Conservation (phyloP, 2,329 filamentous ascomycete species). For the Reticulascus tulasneorum region DNA sequence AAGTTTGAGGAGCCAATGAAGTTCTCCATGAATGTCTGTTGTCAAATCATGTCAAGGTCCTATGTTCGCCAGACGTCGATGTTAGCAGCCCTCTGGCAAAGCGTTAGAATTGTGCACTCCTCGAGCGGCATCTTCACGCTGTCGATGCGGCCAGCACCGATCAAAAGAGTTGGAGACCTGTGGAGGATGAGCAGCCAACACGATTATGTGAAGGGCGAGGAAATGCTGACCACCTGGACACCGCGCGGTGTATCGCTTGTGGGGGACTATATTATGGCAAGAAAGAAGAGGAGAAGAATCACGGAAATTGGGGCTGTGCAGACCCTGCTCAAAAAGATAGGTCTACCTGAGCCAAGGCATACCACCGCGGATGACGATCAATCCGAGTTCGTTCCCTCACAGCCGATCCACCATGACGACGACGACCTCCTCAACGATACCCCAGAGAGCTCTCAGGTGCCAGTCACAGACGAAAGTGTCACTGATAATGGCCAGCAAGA, state of each 20-base stretch:
- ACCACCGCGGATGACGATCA: conserved; percentile 28
- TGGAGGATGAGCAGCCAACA: conserved; percentile 96
- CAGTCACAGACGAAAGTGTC: conserved; percentile 26
- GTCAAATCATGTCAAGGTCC: conserved; percentile 78
- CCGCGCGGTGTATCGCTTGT: conserved; percentile 87
- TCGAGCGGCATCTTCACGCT: conserved; percentile 84
- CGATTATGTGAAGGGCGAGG: conserved; percentile 95
- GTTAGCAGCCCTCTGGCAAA: conserved; percentile 83
- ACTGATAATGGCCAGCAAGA: conserved; percentile 17
- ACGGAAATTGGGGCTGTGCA: conserved; percentile 77
- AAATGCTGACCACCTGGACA: conserved; percentile 77
- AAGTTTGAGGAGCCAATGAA: conserved; percentile 85
- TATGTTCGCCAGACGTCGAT: conserved; percentile 85
- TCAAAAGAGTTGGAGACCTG: conserved; percentile 86
- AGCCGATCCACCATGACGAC: conserved; percentile 45
- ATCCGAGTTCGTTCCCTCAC: conserved; percentile 29
- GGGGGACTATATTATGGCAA: conserved; percentile 75
- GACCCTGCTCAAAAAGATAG: conserved; percentile 58
- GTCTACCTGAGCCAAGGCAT: conserved; percentile 38
- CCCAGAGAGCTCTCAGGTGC: conserved; percentile 46
- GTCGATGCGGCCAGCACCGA: conserved; percentile 79
- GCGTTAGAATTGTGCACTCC: conserved; percentile 80
- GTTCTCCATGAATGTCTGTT: conserved; percentile 74
- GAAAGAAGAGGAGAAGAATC: conserved; percentile 68
- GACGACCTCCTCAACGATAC: conserved; percentile 57